Percentiles rank a stretch among this genome's conserved stretches.
Conservation (phyloP, 2,329 filamentous ascomycete genomes). For the Diaporthe citriasiana region DNA sequence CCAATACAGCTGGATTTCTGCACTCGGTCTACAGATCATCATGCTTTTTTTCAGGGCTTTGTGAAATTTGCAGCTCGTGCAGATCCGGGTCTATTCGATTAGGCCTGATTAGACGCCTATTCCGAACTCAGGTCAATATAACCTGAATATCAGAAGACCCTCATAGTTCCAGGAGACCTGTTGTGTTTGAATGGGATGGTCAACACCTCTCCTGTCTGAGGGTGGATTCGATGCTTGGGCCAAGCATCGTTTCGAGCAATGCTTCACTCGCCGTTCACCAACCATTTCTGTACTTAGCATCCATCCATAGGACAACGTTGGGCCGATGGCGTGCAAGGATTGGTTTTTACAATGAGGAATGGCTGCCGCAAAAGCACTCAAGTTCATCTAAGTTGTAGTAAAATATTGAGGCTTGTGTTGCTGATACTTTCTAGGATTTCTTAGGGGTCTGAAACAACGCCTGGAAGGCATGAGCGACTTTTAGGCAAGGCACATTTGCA, state of each 20-base stretch:
- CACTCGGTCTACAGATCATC: background rate
- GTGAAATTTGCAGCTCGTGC: background rate
- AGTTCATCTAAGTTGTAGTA: background rate
- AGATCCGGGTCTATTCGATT: background rate
- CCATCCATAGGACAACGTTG: background rate
- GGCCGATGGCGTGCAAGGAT: background rate
- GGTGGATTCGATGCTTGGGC: background rate
- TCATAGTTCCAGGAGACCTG: no score
- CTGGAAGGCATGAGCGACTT: background rate
- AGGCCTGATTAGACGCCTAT: background rate
- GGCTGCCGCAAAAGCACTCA: no score
- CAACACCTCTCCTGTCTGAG: background rate
- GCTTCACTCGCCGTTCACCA: background rate
- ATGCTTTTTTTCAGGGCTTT: background rate
- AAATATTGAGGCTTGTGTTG: no score
- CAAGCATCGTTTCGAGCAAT: background rate
- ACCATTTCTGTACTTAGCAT: background rate
- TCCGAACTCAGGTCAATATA: rapidly evolving
- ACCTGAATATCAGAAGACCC: no score
- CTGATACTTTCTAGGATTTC: background rate
- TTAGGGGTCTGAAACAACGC: background rate
- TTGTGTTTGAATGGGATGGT: background rate
- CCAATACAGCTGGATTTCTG: background rate
- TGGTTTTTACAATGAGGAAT: background rate
- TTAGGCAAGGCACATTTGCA: no score